Percentiles rank a stretch among this genome's conserved stretches.
Conservation (phyloP, 2,329 filamentous ascomycete species). For the Colletotrichum scovillei region DNA sequence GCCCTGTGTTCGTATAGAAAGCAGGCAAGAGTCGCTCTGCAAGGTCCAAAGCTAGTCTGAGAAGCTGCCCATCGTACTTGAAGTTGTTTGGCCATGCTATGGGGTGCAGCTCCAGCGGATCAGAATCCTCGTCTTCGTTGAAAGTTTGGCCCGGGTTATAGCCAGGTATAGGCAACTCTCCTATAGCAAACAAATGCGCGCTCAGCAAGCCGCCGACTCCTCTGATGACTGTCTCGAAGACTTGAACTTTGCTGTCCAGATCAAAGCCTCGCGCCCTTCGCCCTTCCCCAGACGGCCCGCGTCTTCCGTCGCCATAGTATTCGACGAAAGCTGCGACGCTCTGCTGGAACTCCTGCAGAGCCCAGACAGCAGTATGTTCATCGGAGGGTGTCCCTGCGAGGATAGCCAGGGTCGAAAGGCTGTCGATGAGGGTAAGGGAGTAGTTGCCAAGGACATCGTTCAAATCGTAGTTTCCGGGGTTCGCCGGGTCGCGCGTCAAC, state of each 20-base stretch:
- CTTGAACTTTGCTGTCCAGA: slow-evolving; percentile 96
- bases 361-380: slow-evolving; percentile 66
- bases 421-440: slow-evolving; percentile 94
- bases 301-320: slow-evolving; percentile 87
- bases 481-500: slow-evolving; percentile 83
- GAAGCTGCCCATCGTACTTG: slow-evolving; percentile 87
- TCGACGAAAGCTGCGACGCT: slow-evolving; percentile 81
- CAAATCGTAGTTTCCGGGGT: slow-evolving; percentile 84
- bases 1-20: slow-evolving; percentile 89
- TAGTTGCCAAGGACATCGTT: slow-evolving; percentile 99
- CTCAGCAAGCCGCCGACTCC: slow-evolving; percentile 92
- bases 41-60: slow-evolving; percentile 90
- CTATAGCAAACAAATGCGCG: slow-evolving; percentile 92
- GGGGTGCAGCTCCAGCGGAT: slow-evolving; percentile 59
- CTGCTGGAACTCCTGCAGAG: slow-evolving; percentile 81
- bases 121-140: slow-evolving; percentile 43
- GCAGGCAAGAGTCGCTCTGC: slow-evolving; percentile 87
- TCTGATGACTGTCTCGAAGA: slow-evolving; percentile 97
- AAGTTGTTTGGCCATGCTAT: slow-evolving; percentile 80
- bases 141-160: slow-evolving; percentile 67
- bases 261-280: slow-evolving; percentile 85
- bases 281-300: slow-evolving; percentile 76
- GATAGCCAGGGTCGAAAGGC: slow-evolving; percentile 92
- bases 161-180: slow-evolving; percentile 86
- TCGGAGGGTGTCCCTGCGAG: slow-evolving; percentile 79